phyloP scores from a whole-genome alignment of 805 yeast species.

The Monosporozyma yasuniensis region DNA sequence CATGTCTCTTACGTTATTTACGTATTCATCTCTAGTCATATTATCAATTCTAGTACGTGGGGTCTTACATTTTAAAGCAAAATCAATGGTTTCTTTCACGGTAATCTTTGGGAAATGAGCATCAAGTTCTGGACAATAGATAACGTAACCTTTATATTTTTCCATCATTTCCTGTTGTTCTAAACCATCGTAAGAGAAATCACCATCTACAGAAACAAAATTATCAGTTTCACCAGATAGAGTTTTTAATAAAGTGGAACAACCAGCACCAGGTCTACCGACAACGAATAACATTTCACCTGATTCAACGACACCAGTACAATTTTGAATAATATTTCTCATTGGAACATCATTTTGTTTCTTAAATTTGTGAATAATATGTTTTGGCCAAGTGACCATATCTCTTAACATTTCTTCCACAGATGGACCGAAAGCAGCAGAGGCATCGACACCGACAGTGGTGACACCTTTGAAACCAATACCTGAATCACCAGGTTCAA shows the following conservation, averaged over 20 bases:
- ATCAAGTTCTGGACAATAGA: constrained; percentile 46
- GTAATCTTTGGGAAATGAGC: constrained; percentile 44
- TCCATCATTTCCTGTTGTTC: constrained; percentile 40
- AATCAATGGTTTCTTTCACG: constrained; percentile 42
- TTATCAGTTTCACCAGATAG: constrained; percentile 39
- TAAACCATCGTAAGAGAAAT: constrained; percentile 42
- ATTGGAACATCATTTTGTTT: constrained; percentile 30
- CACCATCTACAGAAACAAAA: constrained; percentile 32
- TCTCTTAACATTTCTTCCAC: constrained; percentile 37
- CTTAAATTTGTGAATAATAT: constrained; percentile 16
- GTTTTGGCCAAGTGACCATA: constrained; percentile 22
- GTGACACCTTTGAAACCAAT: constrained; percentile 38
- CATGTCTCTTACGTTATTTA: constrained; percentile 32
- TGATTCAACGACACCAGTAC: constrained; percentile 36
- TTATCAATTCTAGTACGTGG: constrained; percentile 38
- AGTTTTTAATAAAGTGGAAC: constrained; percentile 45
- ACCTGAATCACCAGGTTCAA: constrained; percentile 44
- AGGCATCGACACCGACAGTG: constrained; percentile 43
- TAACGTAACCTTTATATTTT: constrained; percentile 38
- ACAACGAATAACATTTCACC: constrained; percentile 48
- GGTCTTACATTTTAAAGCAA: constrained; percentile 42
- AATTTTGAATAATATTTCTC: constrained; percentile 34
- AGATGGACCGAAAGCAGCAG: constrained; percentile 43
- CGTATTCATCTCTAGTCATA: constrained; percentile 34
- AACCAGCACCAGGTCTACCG: constrained; percentile 58